Base-by-base conservation (phyloP, 495 filamentous ascomycete genomes). In the Podospora appendiculata region DNA sequence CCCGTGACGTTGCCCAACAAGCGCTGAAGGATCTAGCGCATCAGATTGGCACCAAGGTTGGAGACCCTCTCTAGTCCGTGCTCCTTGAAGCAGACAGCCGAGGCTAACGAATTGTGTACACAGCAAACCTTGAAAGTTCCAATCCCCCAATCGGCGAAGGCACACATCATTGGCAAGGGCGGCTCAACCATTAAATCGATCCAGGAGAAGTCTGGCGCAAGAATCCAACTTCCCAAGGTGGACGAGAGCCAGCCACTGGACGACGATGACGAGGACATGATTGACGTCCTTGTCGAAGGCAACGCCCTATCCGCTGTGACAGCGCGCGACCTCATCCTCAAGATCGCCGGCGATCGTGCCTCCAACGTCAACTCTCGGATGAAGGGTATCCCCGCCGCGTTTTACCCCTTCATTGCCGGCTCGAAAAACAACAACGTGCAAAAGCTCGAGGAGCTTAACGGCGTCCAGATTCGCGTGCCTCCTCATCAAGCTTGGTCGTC, bases 371-470 rank as follows among this genome's bases (percentile, higher is more conserved):
- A 77, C 67, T 67, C 88, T 33, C 82, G 83, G 36, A 65, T 98
- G 54, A 85, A 83, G 66, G 79, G 85, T 13, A 85, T 96, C 52
- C 92, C 91, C 3, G 83, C 91, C 16, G 89, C 96, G 64, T 94
- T 88, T 65, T 99, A 90, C 70, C 94, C 92, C 12, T 97, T 97
- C 74, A 87, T 99, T 65, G 85, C 88, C 19, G 91, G 91, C 19
- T 80, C 87, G 12, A 81, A 91, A 61, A 87, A 89, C 61, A 71
- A 73, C 34, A 72, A 79, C 43, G 70, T 88, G 54, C 76, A 79
- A 40, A 78, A 78, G 38, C 76, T 95, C 38, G 88, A 96, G 66
- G 65, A 71, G 32, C 62, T 72, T 41, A 69, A 69, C 19, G 82
- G 83, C 48, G 70, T 93, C 14, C 84, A 85, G 62, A 72, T 96